Evolutionary conservation across 106 monocot genomes (phyloP), one percentile per base, ranked within the genome.

Genomic region (Amphibolis antarctica): DNA sequence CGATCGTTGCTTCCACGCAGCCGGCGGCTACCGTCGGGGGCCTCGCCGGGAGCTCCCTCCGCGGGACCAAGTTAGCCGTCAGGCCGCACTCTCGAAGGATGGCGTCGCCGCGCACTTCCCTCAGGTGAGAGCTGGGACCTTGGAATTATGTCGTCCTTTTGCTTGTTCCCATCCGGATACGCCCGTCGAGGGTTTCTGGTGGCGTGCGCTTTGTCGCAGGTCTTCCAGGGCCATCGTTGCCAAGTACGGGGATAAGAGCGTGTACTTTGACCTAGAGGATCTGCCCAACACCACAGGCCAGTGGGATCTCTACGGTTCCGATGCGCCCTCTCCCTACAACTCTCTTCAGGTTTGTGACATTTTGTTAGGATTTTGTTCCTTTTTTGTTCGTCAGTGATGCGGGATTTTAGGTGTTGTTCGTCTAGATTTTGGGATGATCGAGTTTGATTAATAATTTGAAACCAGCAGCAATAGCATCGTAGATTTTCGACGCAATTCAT

Each of bases 301-400:
- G 71, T 93, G 93, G 93, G 93, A 93, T 56, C 26, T 93, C 22
- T 88, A 93, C 64, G 93, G 93, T 47, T 83, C 82, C 5, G 93
- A 93, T 66, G 93, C 79, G 4, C 93, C 93, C 21, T 93, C 93
- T 18, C 93, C 93, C 7, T 93, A 93, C 81, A 93, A 93, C 57
- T 59, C 81, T 0, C 82, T 93, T 50, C 88, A 93, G 93, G 93
- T 93, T 44, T 27, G 64, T 28, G 59, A 28, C 11, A 44, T 22
- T 44, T 28, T 46, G 14, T 13, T 15, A 7, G 28, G 12, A 44
- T 62, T 18, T 18, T n/a, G 10, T 36, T 29, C 13, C 25, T 36
- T 26, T 36, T 14, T 6, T 59, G n/a, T 27, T n/a, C 59, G 5
- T n/a, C 2, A 12, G 4, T 36, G 36, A 14, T 58, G 24, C n/a